Conservation (phyloP, 176 grass and related monocot genomes). For the Eragrostis nindensis region DNA sequence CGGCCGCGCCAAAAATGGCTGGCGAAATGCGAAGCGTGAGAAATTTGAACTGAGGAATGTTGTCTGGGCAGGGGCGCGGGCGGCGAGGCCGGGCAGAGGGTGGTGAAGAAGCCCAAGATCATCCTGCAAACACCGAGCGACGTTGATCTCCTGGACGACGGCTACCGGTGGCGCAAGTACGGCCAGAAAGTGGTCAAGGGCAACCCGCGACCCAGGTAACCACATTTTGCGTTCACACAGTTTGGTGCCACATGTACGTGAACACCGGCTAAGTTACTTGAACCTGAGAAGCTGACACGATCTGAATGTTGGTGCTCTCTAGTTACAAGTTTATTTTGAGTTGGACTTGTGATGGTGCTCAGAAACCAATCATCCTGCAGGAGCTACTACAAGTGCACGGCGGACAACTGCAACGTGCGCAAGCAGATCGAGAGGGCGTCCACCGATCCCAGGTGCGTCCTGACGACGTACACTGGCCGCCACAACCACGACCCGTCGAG, state of each 20-base stretch:
- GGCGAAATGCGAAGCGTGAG: background rate
- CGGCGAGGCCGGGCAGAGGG: conserved; percentile 35
- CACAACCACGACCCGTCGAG: conserved; percentile 49
- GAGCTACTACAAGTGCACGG: conserved; percentile 70
- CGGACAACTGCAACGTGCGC: conserved; percentile 51
- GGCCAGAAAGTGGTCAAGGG: conserved; percentile 70
- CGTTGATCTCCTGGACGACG: conserved; percentile 64
- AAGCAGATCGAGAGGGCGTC: conserved; percentile 61
- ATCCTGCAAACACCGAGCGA: conserved; percentile 58
- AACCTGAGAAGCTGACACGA: background rate
- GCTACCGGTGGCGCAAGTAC: conserved; percentile 69
- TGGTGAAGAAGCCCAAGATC: conserved; percentile 61
- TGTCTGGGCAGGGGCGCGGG: conserved; percentile 29
- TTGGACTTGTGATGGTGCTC: background rate
- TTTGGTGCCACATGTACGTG: background rate
- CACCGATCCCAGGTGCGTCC: conserved; percentile 42
- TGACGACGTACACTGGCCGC: conserved; percentile 54
- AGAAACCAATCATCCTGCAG: background rate
- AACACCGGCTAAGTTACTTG: conserved; percentile 36
- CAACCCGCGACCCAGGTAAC: conserved; percentile 60
- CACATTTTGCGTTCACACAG: background rate
- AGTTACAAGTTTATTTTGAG: background rate
- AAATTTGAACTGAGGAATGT: conserved; percentile 5
- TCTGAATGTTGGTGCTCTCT: background rate
- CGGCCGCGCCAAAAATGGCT: background rate